Percentiles rank a stretch among this genome's conserved stretches.
These are phyloP conservation scores for Trichophyton rubrum DNA, from an alignment of 2,329 filamentous ascomycete species.

Conservation along the genomic window DNA sequence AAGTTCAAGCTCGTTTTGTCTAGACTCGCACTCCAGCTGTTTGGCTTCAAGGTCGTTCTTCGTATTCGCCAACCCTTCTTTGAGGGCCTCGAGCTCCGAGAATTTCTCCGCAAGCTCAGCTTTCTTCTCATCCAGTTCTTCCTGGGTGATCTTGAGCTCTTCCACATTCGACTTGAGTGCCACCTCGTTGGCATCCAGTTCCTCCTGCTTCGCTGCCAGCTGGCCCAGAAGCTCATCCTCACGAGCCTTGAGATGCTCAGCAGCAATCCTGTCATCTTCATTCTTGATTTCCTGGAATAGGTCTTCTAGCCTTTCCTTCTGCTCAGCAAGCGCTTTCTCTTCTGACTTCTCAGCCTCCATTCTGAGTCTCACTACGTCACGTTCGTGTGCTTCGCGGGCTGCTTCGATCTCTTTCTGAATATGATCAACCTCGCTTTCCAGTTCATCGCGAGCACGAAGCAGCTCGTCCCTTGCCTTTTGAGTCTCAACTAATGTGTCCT, in stretches of 20 bases:
- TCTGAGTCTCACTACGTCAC: constrained; percentile 36
- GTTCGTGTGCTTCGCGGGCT: constrained; percentile 25
- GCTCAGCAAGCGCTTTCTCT: constrained; percentile 25
- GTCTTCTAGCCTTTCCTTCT: constrained; percentile 36
- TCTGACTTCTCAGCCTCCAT: constrained; percentile 25
- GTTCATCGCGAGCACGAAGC: constrained; percentile 32
- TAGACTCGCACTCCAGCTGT: constrained; percentile 12
- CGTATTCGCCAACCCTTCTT: constrained; percentile 21
- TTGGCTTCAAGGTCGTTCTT: constrained; percentile 21
- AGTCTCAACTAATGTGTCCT: constrained; percentile 34
- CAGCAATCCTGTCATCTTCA: constrained; percentile 30
- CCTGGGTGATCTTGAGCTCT: constrained; percentile 11
- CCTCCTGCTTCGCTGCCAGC: constrained; percentile 21
- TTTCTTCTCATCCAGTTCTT: constrained; percentile 19
- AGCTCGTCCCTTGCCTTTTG: constrained; percentile 36
- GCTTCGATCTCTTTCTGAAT: constrained; percentile 30
- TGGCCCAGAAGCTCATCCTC: constrained; percentile 35
- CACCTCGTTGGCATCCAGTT: constrained; percentile 19
- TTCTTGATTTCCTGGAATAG: constrained; percentile 36
- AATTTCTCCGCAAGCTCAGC: constrained; percentile 14
- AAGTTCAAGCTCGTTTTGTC: constrained; percentile 14
- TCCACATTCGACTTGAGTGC: constrained; percentile 14
- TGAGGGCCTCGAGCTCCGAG: constrained; percentile 16
- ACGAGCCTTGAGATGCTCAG: constrained; percentile 26
- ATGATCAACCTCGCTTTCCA: constrained; percentile 30